phyloP scores from a whole-genome alignment of 805 yeast genomes.

The Priceomyces castillae region DNA sequence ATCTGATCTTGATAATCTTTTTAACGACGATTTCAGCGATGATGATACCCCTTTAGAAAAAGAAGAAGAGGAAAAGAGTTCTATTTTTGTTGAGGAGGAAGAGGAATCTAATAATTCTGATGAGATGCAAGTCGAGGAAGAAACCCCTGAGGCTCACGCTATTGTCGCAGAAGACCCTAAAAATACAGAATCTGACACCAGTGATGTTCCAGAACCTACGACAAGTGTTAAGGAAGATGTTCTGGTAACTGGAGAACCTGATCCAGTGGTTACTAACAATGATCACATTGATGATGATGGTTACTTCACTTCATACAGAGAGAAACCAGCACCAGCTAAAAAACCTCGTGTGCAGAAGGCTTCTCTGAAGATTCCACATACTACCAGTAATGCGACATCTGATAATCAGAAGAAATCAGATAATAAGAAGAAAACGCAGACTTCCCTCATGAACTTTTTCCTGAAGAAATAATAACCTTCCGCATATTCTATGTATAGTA shows the following conservation, averaged over 20 bases:
- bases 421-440: constrained; percentile 34
- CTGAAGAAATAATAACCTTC: constrained; percentile 35
- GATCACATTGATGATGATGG: constrained; percentile 49
- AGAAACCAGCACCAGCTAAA: constrained; percentile 15
- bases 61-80: constrained; percentile 9
- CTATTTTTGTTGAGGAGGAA: constrained; percentile 9
- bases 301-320: constrained; percentile 40
- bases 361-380: background rate
- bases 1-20: constrained; percentile 30
- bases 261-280: constrained; percentile 6
- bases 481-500: too few relatives aligned
- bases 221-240: background rate
- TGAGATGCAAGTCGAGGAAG: background rate
- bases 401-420: constrained; percentile 12
- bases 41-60: constrained; percentile 9
- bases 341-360: background rate
- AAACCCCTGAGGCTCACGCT: too few relatives aligned
- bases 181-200: background rate
- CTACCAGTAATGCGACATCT: background rate
- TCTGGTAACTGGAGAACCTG: constrained; percentile 6
- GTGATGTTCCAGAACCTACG: constrained; percentile 5
- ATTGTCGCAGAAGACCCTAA: too few relatives aligned
- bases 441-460: constrained; percentile 49
- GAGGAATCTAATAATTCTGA: background rate
- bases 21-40: constrained; percentile 27